Conservation (phyloP, 192 early-diverging fungal species). For the Gamsiella multidivaricata region DNA sequence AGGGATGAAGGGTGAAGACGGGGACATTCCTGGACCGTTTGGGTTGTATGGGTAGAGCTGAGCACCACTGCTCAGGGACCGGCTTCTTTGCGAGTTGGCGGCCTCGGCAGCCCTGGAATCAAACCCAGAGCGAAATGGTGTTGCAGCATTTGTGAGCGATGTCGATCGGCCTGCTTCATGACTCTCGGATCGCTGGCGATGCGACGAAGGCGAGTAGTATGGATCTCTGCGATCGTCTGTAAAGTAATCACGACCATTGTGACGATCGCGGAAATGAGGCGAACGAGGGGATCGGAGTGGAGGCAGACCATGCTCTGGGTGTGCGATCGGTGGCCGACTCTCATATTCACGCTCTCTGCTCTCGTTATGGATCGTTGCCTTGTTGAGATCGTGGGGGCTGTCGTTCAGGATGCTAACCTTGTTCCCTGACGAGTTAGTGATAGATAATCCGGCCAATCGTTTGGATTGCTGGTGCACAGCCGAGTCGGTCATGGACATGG, state of each 20-base stretch:
- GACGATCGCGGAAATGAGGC: conserved; percentile 30
- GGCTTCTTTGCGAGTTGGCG: conserved; percentile 42
- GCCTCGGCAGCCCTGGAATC: conserved; percentile 15
- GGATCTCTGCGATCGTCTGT: conserved; percentile 27
- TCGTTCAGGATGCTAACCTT: conserved; percentile 53
- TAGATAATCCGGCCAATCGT: conserved; percentile 49
- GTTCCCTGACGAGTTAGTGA: conserved; percentile 50
- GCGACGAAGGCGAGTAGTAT: conserved; percentile 17
- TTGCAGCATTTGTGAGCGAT: conserved; percentile 47
- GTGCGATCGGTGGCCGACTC: background rate
- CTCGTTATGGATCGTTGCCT: conserved; percentile 4
- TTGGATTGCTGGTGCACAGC: conserved; percentile 49
- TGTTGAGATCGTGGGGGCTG: conserved; percentile 22
- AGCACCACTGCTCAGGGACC: conserved; percentile 45
- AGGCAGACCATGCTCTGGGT: conserved; percentile 23
- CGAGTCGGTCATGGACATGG: conserved; percentile 24
- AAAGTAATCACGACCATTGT: conserved; percentile 8
- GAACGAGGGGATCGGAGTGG: conserved; percentile 39
- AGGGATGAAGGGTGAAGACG: conserved; percentile 12
- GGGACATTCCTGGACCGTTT: background rate
- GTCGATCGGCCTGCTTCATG: conserved; percentile 43
- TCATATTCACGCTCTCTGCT: background rate
- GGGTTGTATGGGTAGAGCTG: conserved; percentile 34
- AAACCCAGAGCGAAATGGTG: conserved; percentile 36
- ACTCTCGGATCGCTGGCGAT: conserved; percentile 45